phyloP scores from a whole-genome alignment of 1,284 basidiomycete genomes.

The Moesziomyces parantarcticus region DNA sequence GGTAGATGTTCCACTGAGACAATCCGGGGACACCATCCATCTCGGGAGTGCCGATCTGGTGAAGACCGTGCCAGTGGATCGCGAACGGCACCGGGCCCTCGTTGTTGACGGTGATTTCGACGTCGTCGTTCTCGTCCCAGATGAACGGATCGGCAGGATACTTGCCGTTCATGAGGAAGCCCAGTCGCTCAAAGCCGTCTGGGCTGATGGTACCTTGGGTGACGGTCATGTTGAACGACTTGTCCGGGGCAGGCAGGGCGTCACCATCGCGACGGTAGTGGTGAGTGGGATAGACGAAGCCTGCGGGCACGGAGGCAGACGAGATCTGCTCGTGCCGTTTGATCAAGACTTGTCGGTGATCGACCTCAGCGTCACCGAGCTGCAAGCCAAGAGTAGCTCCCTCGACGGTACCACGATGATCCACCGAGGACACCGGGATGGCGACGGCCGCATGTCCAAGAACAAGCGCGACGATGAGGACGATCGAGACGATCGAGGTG shows the following conservation, averaged over 20 bases:
- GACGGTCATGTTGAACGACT: slow-evolving; percentile 35
- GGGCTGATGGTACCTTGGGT: slow-evolving; percentile 41
- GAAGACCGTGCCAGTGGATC: slow-evolving; percentile 53
- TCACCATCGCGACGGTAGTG: slow-evolving; percentile 38
- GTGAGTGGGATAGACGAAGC: slow-evolving; percentile 38
- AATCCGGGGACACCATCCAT: slow-evolving; percentile 57
- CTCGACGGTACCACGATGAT: neutral
- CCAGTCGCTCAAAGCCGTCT: slow-evolving; percentile 40
- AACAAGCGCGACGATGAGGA: neutral
- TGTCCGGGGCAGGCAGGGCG: slow-evolving; percentile 38
- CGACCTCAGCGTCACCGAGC: neutral
- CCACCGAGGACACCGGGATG: slow-evolving; percentile 5
- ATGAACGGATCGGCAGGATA: slow-evolving; percentile 44
- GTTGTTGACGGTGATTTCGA: slow-evolving; percentile 47
- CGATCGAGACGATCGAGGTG: slow-evolving; percentile 1
- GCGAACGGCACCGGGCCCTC: slow-evolving; percentile 43
- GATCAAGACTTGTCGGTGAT: slow-evolving; percentile 26
- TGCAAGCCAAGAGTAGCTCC: no score
- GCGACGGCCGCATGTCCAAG: slow-evolving; percentile 6
- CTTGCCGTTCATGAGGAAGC: slow-evolving; percentile 51
- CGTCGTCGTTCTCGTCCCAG: slow-evolving; percentile 54
- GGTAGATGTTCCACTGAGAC: slow-evolving; percentile 53
- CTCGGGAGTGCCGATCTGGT: slow-evolving; percentile 51
- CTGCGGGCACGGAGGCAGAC: slow-evolving; percentile 23
- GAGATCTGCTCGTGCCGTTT: slow-evolving; percentile 33